A percentile compares a stretch with the other conserved stretches of the same genome.
These are phyloP conservation scores for Cercospora sp. DNA, from an alignment of 2,329 filamentous ascomycete species.

Conservation along the genomic window DNA sequence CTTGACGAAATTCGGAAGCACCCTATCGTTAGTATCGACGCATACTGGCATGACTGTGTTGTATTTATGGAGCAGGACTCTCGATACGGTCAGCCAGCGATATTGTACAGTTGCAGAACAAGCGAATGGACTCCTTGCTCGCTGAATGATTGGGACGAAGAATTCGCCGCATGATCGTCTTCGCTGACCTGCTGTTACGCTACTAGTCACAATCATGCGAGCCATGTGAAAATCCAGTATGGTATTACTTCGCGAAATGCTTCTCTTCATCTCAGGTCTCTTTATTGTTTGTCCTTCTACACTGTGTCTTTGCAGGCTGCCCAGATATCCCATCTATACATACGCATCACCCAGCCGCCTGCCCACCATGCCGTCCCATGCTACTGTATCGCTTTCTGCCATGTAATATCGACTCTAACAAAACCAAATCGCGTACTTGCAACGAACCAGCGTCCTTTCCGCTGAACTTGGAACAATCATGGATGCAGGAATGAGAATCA, in stretches of 20 bases:
- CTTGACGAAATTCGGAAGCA: too few relatives aligned
- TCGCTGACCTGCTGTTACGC: too few relatives aligned
- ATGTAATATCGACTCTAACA: slow-evolving; percentile 4
- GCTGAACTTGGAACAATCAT: not conserved
- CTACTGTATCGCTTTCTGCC: slow-evolving; percentile 20
- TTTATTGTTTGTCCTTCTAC: not conserved
- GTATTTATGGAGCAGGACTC: too few relatives aligned
- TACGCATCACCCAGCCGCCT: not conserved
- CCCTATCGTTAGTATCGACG: too few relatives aligned
- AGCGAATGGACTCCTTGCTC: too few relatives aligned
- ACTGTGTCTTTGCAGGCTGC: not conserved
- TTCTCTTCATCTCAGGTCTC: not conserved
- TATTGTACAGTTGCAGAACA: too few relatives aligned
- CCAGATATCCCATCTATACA: not conserved
- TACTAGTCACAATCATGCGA: too few relatives aligned
- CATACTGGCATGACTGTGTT: not conserved
- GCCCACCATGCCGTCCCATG: slow-evolving; percentile 3
- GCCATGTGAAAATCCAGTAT: too few relatives aligned
- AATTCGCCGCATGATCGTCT: too few relatives aligned
- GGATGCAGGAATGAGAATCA: slow-evolving; percentile 1
- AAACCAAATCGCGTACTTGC: slow-evolving; percentile 15
- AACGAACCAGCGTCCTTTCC: slow-evolving; percentile 21
- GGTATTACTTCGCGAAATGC: not conserved
- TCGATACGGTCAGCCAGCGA: too few relatives aligned
- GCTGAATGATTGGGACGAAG: too few relatives aligned